Conservation (phyloP, 768 basidiomycete genomes). For the Tulasnella sp. region DNA sequence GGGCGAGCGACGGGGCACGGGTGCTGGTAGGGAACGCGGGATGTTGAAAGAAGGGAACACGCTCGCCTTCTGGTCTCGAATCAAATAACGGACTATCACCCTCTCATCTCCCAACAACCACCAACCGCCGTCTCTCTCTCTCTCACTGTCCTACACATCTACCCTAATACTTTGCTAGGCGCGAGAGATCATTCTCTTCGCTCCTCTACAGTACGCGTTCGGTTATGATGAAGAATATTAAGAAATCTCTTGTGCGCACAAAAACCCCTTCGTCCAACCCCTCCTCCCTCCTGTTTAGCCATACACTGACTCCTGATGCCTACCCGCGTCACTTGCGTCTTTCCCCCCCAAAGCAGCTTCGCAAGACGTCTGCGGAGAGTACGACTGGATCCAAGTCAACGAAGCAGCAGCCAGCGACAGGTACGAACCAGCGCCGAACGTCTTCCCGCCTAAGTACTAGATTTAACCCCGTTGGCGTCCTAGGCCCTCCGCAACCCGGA, state of each 20-base stretch:
- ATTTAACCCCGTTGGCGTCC: slow-evolving; percentile 18
- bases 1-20: neutral
- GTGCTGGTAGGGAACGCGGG: slow-evolving; percentile 7
- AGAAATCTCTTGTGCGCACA: slow-evolving; percentile 18
- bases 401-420: neutral
- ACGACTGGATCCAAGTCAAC: slow-evolving; percentile 59
- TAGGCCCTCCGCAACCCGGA: neutral
- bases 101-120: slow-evolving; percentile 19
- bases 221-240: slow-evolving; percentile 19
- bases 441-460: neutral
- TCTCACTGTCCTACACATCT: slow-evolving; percentile 4
- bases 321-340: neutral
- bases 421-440: slow-evolving; percentile 10
- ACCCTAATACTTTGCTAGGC: slow-evolving; percentile 12
- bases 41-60: slow-evolving; percentile 21
- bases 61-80: neutral
- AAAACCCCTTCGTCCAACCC: slow-evolving; percentile 33
- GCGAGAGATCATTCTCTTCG: slow-evolving; percentile 1
- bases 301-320: slow-evolving; percentile 42
- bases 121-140: slow-evolving; percentile 12
- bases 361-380: slow-evolving; percentile 65
- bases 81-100: slow-evolving; percentile 21
- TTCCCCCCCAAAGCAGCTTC: slow-evolving; percentile 22
- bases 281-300: slow-evolving; percentile 50
- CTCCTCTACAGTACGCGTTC: neutral